Conservation (phyloP, 176 grass and related monocot genomes). For the Alloteropsis semialata region DNA sequence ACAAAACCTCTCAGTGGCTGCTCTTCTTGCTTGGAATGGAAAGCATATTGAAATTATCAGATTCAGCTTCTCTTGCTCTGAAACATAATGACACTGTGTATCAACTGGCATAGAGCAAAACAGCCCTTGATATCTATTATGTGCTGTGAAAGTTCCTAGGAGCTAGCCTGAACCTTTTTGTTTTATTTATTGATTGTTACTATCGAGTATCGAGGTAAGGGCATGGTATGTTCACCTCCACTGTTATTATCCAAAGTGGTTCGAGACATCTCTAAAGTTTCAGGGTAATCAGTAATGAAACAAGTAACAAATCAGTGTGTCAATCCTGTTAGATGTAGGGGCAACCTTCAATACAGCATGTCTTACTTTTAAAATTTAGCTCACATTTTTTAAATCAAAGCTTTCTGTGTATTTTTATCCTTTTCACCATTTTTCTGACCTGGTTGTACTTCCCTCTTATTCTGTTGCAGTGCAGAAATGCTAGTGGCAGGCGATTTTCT, state of each 20-base stretch:
- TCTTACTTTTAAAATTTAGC: neutral
- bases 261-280: neutral
- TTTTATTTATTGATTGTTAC: neutral
- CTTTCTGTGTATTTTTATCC: neutral
- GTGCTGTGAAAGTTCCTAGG: neutral
- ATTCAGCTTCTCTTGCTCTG: neutral
- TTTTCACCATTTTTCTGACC: neutral
- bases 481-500: neutral
- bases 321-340: neutral
- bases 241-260: neutral
- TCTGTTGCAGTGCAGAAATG: neutral
- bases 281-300: neutral
- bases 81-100: neutral
- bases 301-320: neutral
- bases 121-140: neutral
- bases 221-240: neutral
- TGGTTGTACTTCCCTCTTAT: neutral
- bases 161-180: neutral
- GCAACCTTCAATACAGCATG: neutral
- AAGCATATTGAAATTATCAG: neutral
- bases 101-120: neutral
- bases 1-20: neutral
- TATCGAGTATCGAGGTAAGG: neutral
- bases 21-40: constrained; percentile 5
- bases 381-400: neutral